These are phyloP conservation scores for Coemansia sp. DNA, from an alignment of 192 early-diverging fungal genomes.

Conservation along the genomic window DNA sequence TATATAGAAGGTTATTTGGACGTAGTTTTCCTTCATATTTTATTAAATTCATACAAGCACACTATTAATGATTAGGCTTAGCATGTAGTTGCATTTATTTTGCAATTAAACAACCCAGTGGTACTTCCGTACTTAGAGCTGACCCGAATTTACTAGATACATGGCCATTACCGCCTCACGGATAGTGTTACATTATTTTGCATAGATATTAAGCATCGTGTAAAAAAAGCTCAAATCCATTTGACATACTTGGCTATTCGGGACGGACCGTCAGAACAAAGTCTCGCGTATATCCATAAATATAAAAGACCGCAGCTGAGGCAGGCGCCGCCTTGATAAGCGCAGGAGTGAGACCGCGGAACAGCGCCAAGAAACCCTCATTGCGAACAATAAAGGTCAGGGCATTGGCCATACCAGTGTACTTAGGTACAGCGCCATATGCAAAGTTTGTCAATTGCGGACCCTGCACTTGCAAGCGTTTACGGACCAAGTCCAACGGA, in stretches of 20 bases:
- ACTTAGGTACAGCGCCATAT: conserved; percentile 64
- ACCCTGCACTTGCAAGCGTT: conserved; percentile 80
- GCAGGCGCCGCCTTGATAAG: conserved; percentile 86
- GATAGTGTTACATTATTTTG: too few species aligned
- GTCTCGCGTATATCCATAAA: conserved; percentile 69
- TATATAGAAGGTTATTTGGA: too few species aligned
- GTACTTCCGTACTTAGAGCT: too few species aligned
- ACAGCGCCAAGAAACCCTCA: conserved; percentile 84
- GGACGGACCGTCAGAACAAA: conserved; percentile 44
- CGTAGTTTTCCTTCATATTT: too few species aligned
- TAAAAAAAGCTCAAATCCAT: too few species aligned
- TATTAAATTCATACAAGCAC: too few species aligned
- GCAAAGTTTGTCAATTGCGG: conserved; percentile 65
- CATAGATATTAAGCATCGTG: too few species aligned
- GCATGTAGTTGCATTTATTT: too few species aligned
- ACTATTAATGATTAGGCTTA: too few species aligned
- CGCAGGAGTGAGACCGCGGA: conserved; percentile 84
- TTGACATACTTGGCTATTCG: neutral
- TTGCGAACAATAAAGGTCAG: conserved; percentile 65
- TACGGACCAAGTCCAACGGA: conserved; percentile 87
- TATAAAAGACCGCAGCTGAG: conserved; percentile 85
- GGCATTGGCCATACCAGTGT: conserved; percentile 64
- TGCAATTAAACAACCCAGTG: too few species aligned
- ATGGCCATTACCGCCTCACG: too few species aligned
- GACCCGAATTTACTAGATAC: too few species aligned